Percentiles rank a stretch among this genome's conserved stretches.
Conservation (phyloP, 805 yeast genomes). For the Ascoidea tarda region DNA sequence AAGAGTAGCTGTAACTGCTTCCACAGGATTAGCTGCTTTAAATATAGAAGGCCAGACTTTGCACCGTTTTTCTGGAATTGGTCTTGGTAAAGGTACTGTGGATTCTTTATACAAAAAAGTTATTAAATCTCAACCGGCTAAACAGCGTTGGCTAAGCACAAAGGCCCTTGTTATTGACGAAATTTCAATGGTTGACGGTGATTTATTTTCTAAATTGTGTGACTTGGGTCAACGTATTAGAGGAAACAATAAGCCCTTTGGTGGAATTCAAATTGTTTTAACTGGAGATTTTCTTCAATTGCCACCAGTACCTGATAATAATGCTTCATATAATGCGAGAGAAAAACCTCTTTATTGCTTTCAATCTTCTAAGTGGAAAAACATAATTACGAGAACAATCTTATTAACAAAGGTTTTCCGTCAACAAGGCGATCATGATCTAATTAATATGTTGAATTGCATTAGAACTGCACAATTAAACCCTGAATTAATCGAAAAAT, state of each 20-base stretch:
- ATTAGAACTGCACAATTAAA: constrained; percentile 52
- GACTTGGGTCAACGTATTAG: constrained; percentile 40
- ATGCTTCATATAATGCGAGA: constrained; percentile 16
- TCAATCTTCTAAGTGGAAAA: constrained; percentile 49
- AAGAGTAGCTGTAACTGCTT: constrained; percentile 64
- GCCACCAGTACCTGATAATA: constrained; percentile 47
- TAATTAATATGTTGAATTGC: constrained; percentile 63
- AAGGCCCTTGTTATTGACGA: constrained; percentile 64
- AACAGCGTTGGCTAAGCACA: constrained; percentile 38
- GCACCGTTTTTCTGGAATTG: constrained; percentile 69
- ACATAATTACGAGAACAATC: constrained; percentile 40
- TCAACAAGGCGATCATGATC: constrained; percentile 58
- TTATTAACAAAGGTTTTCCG: constrained; percentile 55
- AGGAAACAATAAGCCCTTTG: constrained; percentile 42
- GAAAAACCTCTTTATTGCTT: constrained; percentile 39
- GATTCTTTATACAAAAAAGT: constrained; percentile 35
- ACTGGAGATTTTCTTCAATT: constrained; percentile 78
- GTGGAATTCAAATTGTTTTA: constrained; percentile 63
- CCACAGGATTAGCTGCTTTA: constrained; percentile 76
- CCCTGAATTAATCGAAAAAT: constrained; percentile 31
- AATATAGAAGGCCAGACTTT: constrained; percentile 70
- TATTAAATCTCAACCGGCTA: constrained; percentile 33
- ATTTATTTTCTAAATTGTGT: constrained; percentile 48
- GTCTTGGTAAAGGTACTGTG: constrained; percentile 46
- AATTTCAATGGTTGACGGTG: constrained; percentile 68